These are phyloP conservation scores for Kodamaea neixiangensis DNA, from an alignment of 805 yeast genomes.

Conservation along the genomic window DNA sequence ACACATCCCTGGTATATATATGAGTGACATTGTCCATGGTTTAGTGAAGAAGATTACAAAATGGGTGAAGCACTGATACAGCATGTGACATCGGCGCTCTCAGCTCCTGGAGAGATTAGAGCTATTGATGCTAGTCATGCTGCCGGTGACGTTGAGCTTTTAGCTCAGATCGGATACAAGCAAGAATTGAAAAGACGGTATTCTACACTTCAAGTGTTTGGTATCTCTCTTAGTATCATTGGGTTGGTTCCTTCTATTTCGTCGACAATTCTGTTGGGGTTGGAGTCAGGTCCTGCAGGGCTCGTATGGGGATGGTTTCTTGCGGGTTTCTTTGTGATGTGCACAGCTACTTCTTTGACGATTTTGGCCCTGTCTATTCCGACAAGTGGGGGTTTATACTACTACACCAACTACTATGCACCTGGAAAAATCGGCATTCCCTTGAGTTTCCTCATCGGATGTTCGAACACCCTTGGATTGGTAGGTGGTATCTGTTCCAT, in stretches of 20 bases:
- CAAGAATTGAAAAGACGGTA: slow-evolving; percentile 66
- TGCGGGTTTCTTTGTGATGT: slow-evolving; percentile 54
- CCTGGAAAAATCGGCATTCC: slow-evolving; percentile 55
- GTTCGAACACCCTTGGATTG: slow-evolving; percentile 66
- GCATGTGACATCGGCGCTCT: not conserved
- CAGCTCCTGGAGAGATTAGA: not conserved
- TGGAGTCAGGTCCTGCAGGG: slow-evolving; percentile 64
- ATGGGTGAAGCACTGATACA: not conserved
- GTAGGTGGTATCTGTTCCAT: slow-evolving; percentile 68
- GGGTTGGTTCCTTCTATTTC: slow-evolving; percentile 67
- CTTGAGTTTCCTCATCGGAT: slow-evolving; percentile 63
- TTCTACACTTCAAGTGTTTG: slow-evolving; percentile 64
- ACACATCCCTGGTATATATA: not conserved
- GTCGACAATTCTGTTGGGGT: slow-evolving; percentile 52
- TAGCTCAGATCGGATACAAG: slow-evolving; percentile 66
- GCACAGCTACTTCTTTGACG: slow-evolving; percentile 64
- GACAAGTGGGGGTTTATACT: slow-evolving; percentile 74
- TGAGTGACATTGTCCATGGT: not conserved
- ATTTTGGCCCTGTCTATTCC: slow-evolving; percentile 71
- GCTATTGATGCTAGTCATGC: slow-evolving; percentile 10
- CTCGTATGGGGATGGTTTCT: slow-evolving; percentile 75
- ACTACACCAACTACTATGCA: slow-evolving; percentile 68
- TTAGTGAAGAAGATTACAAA: not conserved
- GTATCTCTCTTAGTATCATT: slow-evolving; percentile 73
- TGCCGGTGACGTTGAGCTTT: slow-evolving; percentile 30